phyloP scores from a whole-genome alignment of 2,329 filamentous ascomycete species.

The Penicillium expansum region DNA sequence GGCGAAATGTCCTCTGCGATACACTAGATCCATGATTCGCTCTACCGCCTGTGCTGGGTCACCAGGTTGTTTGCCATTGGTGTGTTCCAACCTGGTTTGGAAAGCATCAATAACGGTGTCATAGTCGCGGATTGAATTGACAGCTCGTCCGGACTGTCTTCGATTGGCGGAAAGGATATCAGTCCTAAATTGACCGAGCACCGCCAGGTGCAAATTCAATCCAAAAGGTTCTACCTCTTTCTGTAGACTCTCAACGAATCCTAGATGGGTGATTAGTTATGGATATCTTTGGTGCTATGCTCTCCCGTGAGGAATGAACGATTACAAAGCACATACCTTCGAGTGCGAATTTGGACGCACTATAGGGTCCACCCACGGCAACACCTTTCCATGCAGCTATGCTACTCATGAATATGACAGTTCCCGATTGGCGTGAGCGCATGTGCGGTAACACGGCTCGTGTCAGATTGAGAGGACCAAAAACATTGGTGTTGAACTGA shows the following conservation, averaged over 20 bases:
- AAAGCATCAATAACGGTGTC: not conserved
- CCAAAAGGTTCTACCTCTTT: not conserved
- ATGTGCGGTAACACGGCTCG: not conserved
- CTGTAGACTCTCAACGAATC: not conserved
- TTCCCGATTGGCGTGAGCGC: not conserved
- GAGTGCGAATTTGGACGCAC: conserved; percentile 2
- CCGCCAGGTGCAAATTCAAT: not conserved
- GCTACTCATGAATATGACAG: not conserved
- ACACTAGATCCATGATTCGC: not conserved
- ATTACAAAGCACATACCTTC: conserved; percentile 6
- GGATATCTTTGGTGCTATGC: too few species aligned
- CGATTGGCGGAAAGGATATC: not conserved
- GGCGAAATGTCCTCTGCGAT: not conserved
- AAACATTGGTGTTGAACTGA: not conserved
- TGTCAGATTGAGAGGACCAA: not conserved
- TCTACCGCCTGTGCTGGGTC: conserved; percentile 37
- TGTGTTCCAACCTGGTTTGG: not conserved
- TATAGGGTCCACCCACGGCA: conserved; percentile 1
- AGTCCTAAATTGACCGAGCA: not conserved
- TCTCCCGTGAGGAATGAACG: not conserved
- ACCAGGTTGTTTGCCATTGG: conserved; percentile 38
- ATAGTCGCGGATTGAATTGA: not conserved
- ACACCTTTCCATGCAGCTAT: conserved; percentile 4
- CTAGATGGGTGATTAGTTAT: not conserved
- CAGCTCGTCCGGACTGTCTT: not conserved